Evolutionary conservation across 2,329 filamentous ascomycete species (phyloP).

Genomic region (Sclerotinia nivalis): DNA sequence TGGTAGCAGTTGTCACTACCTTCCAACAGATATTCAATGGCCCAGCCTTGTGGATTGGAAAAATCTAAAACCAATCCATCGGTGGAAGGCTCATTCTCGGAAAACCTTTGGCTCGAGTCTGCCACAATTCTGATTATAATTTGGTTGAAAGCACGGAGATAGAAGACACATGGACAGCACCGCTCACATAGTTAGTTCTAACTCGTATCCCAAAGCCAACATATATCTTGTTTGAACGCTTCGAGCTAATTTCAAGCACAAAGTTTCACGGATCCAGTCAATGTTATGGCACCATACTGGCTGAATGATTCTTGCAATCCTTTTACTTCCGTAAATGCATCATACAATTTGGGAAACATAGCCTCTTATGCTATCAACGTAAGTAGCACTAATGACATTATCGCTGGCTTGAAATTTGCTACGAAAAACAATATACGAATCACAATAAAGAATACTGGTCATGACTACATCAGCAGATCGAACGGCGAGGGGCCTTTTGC

Average conservation of each 20-base stretch:
- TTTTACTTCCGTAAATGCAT: neutral
- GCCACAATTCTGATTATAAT: neutral
- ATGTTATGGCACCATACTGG: neutral
- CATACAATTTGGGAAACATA: neutral
- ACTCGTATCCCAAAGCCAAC: neutral
- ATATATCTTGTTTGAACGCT: too few species aligned
- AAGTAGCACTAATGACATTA: neutral
- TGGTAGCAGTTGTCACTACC: neutral
- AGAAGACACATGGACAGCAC: neutral
- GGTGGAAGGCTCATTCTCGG: neutral
- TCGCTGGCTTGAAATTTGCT: constrained; percentile 1
- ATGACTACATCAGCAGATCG: constrained; percentile 7
- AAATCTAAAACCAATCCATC: neutral
- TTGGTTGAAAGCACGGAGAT: neutral
- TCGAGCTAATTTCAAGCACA: neutral
- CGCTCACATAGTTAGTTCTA: neutral
- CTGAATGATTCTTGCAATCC: constrained; percentile 4
- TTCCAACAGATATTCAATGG: neutral
- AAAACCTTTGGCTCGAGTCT: neutral
- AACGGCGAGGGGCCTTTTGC: neutral
- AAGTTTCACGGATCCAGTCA: neutral
- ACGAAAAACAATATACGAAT: neutral
- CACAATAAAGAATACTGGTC: constrained; percentile 7
- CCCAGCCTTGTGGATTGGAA: neutral
- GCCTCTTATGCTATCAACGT: neutral